Conservation (phyloP, 2,329 filamentous ascomycete species). For the Paecilomyces dactylethromorphus region DNA sequence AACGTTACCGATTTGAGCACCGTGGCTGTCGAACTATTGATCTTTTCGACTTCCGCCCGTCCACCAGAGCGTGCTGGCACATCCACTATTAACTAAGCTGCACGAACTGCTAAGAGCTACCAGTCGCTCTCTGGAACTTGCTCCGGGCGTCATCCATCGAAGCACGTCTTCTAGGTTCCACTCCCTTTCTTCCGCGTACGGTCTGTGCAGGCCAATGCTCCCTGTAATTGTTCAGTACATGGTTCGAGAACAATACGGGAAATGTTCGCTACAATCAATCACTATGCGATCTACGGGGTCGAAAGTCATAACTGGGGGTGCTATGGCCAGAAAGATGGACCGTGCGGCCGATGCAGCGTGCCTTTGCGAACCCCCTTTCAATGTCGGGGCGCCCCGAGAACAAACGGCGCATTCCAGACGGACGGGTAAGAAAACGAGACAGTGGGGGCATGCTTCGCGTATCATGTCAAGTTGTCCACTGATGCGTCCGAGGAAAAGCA, state of each 20-base stretch:
- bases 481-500: background rate
- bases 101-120: conserved; percentile 10
- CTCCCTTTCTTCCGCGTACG: background rate
- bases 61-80: conserved; percentile 18
- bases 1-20: background rate
- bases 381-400: background rate
- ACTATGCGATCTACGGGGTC: background rate
- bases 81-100: conserved; percentile 12
- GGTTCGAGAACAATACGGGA: background rate
- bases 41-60: conserved; percentile 4
- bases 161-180: background rate
- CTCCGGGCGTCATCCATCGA: background rate
- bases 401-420: background rate
- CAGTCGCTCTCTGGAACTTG: background rate
- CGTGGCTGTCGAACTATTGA: conserved; percentile 15
- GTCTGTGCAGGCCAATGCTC: background rate
- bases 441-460: background rate
- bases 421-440: background rate
- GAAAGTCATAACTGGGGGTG: background rate
- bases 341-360: background rate
- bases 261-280: background rate
- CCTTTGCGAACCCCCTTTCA: background rate
- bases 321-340: background rate
- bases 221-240: background rate
- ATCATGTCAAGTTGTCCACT: background rate